phyloP scores from a whole-genome alignment of 345 rosid species.

The Abelmoschus esculentus region DNA sequence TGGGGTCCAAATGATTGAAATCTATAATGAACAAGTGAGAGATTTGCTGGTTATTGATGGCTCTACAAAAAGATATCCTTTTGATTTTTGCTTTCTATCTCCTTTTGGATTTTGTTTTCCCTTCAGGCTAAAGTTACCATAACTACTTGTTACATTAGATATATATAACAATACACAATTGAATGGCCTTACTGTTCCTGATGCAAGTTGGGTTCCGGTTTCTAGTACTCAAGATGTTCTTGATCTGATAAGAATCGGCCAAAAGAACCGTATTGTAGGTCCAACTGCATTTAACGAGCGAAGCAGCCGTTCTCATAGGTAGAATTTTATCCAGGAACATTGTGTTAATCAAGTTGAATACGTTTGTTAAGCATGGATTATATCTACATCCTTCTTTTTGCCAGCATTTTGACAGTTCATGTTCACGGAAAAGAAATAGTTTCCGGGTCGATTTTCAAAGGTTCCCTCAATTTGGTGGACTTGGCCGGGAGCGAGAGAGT shows the following conservation, averaged over 20 bases:
- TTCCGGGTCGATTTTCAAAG: conserved; percentile 71
- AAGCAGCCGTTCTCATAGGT: conserved; percentile 98
- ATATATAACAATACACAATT: conserved; percentile 82
- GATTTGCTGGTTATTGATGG: conserved; percentile 85
- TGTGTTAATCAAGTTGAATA: neutral
- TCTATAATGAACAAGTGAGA: conserved; percentile 95
- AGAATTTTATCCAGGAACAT: neutral
- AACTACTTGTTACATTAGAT: conserved; percentile 53
- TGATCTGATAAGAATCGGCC: conserved; percentile 85
- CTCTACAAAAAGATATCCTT: conserved; percentile 90
- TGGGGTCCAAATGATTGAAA: conserved; percentile 96
- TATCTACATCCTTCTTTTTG: neutral
- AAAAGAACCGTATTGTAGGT: conserved; percentile 89
- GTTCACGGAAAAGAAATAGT: conserved; percentile 74
- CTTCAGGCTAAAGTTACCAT: conserved; percentile 22
- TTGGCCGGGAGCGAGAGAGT: conserved; percentile 99
- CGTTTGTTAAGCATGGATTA: neutral
- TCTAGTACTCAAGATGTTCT: conserved; percentile 79
- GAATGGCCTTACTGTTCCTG: conserved; percentile 96
- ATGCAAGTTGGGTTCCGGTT: conserved; percentile 89
- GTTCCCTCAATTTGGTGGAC: conserved; percentile 90
- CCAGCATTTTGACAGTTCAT: conserved; percentile 85
- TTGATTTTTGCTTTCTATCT: neutral
- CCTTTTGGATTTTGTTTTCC: no score
- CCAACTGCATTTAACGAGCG: conserved; percentile 93